These are phyloP conservation scores for Candida peoriensis DNA, from an alignment of 805 yeast species.

Conservation along the genomic window DNA sequence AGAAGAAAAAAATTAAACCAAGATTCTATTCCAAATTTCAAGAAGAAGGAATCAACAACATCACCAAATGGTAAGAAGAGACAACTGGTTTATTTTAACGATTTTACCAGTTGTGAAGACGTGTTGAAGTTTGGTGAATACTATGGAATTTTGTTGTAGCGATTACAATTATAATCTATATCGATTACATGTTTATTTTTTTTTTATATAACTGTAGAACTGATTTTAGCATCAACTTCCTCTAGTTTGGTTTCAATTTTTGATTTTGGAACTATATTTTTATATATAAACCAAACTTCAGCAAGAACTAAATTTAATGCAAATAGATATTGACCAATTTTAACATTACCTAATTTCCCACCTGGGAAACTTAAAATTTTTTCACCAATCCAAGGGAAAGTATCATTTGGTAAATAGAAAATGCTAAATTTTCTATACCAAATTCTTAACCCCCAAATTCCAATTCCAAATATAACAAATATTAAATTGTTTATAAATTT, in stretches of 20 bases:
- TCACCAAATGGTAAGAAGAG: conserved; percentile 12
- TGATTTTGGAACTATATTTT: too few relatives aligned
- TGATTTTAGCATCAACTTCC: too few relatives aligned
- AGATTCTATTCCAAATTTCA: conserved; percentile 11
- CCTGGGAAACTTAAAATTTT: background rate
- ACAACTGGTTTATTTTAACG: conserved; percentile 19
- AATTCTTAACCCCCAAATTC: conserved; percentile 38
- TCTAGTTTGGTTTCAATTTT: too few relatives aligned
- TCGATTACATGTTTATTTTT: background rate
- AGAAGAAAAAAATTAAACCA: conserved; percentile 20
- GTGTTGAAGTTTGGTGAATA: conserved; percentile 15
- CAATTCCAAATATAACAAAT: conserved; percentile 31
- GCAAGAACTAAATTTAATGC: background rate
- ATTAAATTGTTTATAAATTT: conserved; percentile 31
- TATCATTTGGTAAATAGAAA: conserved; percentile 52
- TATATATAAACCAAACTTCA: background rate
- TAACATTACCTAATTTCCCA: background rate
- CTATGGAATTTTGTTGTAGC: conserved; percentile 3
- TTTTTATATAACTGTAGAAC: background rate
- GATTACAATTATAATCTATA: background rate
- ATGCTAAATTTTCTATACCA: conserved; percentile 50
- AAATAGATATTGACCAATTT: background rate
- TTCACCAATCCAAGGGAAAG: conserved; percentile 39
- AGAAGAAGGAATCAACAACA: conserved; percentile 2
- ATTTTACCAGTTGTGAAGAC: conserved; percentile 22